These are phyloP conservation scores for Gilbertella persicaria DNA, from an alignment of 371 early-diverging fungal genomes.

Conservation along the genomic window DNA sequence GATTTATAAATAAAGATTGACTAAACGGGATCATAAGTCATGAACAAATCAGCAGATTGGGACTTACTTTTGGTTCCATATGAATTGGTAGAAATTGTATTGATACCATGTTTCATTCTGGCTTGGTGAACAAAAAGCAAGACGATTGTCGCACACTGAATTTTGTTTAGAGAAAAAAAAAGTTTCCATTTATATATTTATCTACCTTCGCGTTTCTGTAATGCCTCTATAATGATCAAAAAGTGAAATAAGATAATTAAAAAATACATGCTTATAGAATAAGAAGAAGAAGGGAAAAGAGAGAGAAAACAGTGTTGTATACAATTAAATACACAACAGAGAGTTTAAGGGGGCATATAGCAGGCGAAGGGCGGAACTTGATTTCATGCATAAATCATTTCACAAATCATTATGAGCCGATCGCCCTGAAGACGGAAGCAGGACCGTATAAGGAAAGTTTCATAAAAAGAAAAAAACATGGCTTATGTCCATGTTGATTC, in stretches of 20 bases:
- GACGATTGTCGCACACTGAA: slow-evolving; percentile 10
- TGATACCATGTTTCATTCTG: slow-evolving; percentile 24
- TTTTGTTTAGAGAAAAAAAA: too few species aligned
- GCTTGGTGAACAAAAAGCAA: slow-evolving; percentile 22
- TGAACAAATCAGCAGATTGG: background rate
- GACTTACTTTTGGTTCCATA: slow-evolving; percentile 31
- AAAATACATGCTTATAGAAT: too few species aligned
- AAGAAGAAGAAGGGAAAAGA: too few species aligned
- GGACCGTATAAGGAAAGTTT: background rate
- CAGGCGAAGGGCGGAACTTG: too few species aligned
- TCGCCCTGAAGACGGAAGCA: slow-evolving; percentile 2
- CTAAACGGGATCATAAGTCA: background rate
- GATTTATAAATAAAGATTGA: slow-evolving; percentile 7
- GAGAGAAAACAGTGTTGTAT: too few species aligned
- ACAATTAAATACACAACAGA: too few species aligned
- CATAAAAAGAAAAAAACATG: background rate
- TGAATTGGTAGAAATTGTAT: slow-evolving; percentile 17
- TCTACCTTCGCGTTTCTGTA: slow-evolving; percentile 8
- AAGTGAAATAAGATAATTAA: too few species aligned
- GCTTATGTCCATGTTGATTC: slow-evolving; percentile 1
- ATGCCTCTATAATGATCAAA: too few species aligned
- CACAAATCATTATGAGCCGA: too few species aligned
- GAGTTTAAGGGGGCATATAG: too few species aligned
- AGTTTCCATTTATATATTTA: too few species aligned
- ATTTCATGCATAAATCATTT: too few species aligned